Conservation (phyloP, 495 filamentous ascomycete genomes). For the Physcia stellaris region DNA sequence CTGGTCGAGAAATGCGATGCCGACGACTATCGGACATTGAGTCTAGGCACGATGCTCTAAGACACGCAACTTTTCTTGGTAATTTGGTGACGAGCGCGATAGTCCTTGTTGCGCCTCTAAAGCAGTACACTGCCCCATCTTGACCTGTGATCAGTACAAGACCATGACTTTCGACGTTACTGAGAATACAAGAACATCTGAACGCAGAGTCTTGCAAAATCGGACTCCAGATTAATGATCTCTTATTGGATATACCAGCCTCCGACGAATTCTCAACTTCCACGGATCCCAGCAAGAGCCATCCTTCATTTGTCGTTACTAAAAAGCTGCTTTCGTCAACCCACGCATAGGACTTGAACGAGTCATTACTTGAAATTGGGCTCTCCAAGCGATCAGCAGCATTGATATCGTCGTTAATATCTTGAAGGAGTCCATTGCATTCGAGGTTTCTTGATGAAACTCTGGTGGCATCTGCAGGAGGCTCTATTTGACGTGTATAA, state of each 20-base stretch:
- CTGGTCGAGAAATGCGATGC: neutral
- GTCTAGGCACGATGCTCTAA: conserved; percentile 20
- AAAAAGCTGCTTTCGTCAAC: conserved; percentile 42
- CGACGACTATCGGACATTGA: neutral
- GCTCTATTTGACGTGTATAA: too few species aligned
- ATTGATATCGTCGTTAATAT: neutral
- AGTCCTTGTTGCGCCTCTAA: conserved; percentile 19
- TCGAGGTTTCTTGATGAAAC: neutral
- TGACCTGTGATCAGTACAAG: conserved; percentile 39
- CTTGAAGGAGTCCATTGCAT: neutral
- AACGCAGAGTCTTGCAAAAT: conserved; percentile 18
- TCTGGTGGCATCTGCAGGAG: too few species aligned
- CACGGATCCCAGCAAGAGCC: conserved; percentile 36
- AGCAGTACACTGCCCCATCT: conserved; percentile 36
- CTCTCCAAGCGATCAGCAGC: neutral
- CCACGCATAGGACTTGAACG: conserved; percentile 52
- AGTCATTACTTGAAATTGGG: conserved; percentile 23
- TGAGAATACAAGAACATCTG: conserved; percentile 30
- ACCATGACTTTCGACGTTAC: conserved; percentile 17
- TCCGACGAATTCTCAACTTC: neutral
- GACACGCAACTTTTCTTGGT: conserved; percentile 37
- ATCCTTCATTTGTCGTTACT: conserved; percentile 43
- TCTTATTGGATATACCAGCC: neutral
- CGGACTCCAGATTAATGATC: neutral
- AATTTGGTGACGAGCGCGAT: conserved; percentile 19